phyloP scores from a whole-genome alignment of 495 filamentous ascomycete genomes.

The Aspergillus nanangensis region DNA sequence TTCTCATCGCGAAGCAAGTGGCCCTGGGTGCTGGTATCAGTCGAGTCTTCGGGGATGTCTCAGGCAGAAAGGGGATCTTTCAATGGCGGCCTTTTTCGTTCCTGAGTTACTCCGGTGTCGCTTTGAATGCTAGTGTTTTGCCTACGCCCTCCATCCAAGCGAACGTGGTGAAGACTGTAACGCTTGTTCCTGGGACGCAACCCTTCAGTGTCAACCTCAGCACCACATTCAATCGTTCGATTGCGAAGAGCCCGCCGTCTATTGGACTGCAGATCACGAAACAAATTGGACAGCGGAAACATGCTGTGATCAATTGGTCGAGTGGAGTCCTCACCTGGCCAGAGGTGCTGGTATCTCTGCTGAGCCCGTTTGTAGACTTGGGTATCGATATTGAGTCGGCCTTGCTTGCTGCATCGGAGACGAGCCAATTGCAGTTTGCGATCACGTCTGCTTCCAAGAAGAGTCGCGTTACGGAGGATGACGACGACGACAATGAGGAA shows the following conservation, averaged over 20 bases:
- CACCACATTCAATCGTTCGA: slow-evolving; percentile 23
- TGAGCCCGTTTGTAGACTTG: slow-evolving; percentile 18
- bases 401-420: slow-evolving; percentile 13
- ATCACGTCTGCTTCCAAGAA: slow-evolving; percentile 19
- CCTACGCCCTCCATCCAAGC: slow-evolving; percentile 27
- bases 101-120: slow-evolving; percentile 25
- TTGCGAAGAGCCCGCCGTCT: slow-evolving; percentile 22
- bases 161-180: slow-evolving; percentile 23
- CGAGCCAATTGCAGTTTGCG: slow-evolving; percentile 32
- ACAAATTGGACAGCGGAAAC: slow-evolving; percentile 25
- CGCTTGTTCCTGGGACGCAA: slow-evolving; percentile 26
- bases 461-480: slow-evolving; percentile 10
- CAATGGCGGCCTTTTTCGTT: slow-evolving; percentile 24
- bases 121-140: slow-evolving; percentile 21
- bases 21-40: slow-evolving; percentile 28
- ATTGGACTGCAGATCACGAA: slow-evolving; percentile 27
- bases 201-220: slow-evolving; percentile 30
- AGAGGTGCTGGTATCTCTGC: slow-evolving; percentile 13
- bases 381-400: slow-evolving; percentile 19
- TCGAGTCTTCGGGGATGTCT: slow-evolving; percentile 23
- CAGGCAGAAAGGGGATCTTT: slow-evolving; percentile 24
- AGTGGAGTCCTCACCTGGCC: slow-evolving; percentile 37
- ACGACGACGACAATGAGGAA: slow-evolving; percentile 23
- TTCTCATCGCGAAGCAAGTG: slow-evolving; percentile 23
- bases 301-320: slow-evolving; percentile 30